phyloP scores from a whole-genome alignment of 2,329 filamentous ascomycete genomes.

The Mycocentrospora acerina region DNA sequence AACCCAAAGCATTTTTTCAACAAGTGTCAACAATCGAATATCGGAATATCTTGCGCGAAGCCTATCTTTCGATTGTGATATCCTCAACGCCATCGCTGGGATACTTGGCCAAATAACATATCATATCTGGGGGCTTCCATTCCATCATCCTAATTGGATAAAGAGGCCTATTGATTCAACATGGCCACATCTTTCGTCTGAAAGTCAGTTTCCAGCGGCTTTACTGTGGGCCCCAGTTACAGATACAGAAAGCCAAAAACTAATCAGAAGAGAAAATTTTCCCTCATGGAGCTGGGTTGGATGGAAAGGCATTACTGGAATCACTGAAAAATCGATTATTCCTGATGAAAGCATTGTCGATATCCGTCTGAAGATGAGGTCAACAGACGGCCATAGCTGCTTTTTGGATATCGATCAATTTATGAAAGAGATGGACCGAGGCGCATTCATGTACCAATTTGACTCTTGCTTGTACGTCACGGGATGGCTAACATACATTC shows the following conservation, averaged over 20 bases:
- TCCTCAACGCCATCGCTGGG: slow-evolving; percentile 1
- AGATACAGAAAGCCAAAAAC: neutral
- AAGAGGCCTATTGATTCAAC: too few species aligned
- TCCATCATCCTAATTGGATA: neutral
- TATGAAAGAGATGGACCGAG: neutral
- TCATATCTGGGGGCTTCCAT: slow-evolving; percentile 2
- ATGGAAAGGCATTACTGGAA: slow-evolving; percentile 1
- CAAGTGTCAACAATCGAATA: neutral
- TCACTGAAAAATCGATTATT: neutral
- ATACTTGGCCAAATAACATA: slow-evolving; percentile 1
- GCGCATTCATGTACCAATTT: neutral
- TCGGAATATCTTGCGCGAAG: neutral
- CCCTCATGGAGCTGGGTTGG: slow-evolving; percentile 5
- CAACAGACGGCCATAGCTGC: neutral
- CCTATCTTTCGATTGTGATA: slow-evolving; percentile 1
- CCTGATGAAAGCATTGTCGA: neutral
- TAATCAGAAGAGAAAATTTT: neutral
- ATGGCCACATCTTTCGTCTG: neutral
- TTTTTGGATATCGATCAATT: neutral
- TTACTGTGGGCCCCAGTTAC: slow-evolving; percentile 1
- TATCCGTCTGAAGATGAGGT: neutral
- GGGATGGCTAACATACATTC: neutral
- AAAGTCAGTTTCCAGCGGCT: neutral
- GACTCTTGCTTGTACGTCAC: neutral
- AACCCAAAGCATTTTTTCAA: neutral